These are phyloP conservation scores for Corymbia citriodora DNA, from an alignment of 441 rosid genomes.

Conservation along the genomic window DNA sequence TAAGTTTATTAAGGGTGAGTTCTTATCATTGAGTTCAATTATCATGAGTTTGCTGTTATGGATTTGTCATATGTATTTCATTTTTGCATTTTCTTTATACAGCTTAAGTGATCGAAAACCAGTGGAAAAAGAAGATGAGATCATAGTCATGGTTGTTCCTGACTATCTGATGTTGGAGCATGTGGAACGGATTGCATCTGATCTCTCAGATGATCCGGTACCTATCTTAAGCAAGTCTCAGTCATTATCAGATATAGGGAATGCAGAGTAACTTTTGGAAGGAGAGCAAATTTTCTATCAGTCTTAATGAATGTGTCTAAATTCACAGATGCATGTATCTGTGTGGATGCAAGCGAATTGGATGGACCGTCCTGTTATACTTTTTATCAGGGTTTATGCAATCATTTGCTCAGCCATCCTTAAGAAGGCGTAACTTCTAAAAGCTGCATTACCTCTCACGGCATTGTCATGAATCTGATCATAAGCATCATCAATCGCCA, in stretches of 20 bases:
- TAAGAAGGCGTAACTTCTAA: neutral
- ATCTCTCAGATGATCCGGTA: slow-evolving; percentile 88
- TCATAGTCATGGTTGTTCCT: slow-evolving; percentile 93
- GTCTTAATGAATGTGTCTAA: neutral
- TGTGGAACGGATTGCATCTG: slow-evolving; percentile 72
- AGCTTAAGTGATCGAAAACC: slow-evolving; percentile 95
- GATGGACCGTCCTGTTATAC: neutral
- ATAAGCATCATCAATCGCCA: neutral
- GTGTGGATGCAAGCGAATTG: neutral
- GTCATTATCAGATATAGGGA: neutral
- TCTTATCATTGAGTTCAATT: neutral
- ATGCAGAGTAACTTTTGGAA: neutral
- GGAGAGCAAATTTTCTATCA: neutral
- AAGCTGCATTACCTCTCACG: neutral
- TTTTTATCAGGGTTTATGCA: neutral
- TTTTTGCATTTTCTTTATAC: slow-evolving; percentile 9
- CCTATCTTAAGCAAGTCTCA: neutral
- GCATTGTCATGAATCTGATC: neutral
- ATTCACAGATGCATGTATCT: neutral
- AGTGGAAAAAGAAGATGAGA: slow-evolving; percentile 84
- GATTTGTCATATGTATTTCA: neutral
- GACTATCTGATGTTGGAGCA: slow-evolving; percentile 87
- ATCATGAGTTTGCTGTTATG: neutral
- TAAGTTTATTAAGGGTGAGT: neutral
- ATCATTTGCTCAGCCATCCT: neutral